Conservation (phyloP, 2,329 filamentous ascomycete genomes). For the Aspergillus niger region DNA sequence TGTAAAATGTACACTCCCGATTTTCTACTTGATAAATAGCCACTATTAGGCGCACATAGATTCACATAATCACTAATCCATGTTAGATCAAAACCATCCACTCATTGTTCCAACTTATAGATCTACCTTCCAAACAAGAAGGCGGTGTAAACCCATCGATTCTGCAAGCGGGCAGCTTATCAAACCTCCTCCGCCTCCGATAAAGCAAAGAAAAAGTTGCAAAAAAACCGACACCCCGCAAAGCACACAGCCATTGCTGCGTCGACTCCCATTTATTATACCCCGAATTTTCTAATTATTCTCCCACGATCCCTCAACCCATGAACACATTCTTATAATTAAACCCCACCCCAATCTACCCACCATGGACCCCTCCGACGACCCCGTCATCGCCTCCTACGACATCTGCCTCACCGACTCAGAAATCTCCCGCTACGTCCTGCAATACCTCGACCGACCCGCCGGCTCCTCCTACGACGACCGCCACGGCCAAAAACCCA, state of each 20-base stretch:
- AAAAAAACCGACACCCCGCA: background rate
- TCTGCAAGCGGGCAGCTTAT: slow-evolving; percentile 3
- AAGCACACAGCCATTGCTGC: background rate
- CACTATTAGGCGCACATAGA: background rate
- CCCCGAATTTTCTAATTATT: background rate
- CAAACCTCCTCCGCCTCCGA: slow-evolving; percentile 9
- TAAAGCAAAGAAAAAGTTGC: slow-evolving; percentile 7
- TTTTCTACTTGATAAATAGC: background rate
- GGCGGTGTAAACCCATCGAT: background rate
- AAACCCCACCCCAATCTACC: background rate
- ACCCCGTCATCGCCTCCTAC: slow-evolving; percentile 75
- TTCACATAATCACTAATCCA: too few relatives aligned
- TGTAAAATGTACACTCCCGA: background rate
- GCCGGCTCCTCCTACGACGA: slow-evolving; percentile 65
- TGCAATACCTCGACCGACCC: slow-evolving; percentile 78
- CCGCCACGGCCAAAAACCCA: slow-evolving; percentile 58
- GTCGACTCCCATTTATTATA: background rate
- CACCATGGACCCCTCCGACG: slow-evolving; percentile 31
- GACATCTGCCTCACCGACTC: slow-evolving; percentile 81
- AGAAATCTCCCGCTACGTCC: slow-evolving; percentile 71
- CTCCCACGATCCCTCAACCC: background rate
- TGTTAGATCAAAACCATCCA: too few relatives aligned
- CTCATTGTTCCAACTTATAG: background rate
- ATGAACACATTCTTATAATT: background rate
- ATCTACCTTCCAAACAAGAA: background rate